Percentiles rank a stretch among this genome's conserved stretches.
Conservation (phyloP, 2,329 filamentous ascomycete genomes). For the Helminthosporium solani region DNA sequence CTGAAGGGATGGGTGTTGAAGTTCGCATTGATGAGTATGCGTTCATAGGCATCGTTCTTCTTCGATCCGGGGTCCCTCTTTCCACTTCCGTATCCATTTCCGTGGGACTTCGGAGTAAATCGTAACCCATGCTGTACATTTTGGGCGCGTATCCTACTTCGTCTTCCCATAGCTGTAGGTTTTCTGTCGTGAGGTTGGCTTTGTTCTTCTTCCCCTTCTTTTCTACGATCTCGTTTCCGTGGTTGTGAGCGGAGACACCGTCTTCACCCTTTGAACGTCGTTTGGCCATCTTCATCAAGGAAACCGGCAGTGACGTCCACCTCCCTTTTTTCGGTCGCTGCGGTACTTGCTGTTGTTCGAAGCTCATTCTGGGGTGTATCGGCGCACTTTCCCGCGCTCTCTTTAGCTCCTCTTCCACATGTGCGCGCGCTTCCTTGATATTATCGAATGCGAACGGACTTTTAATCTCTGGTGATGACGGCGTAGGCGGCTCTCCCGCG, state of each 20-base stretch:
- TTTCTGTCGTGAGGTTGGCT: slow-evolving; percentile 10
- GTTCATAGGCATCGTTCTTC: background rate
- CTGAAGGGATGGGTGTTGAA: background rate
- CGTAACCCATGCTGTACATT: slow-evolving; percentile 9
- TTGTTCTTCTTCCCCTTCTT: slow-evolving; percentile 1
- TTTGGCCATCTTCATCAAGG: slow-evolving; percentile 8
- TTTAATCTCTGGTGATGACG: slow-evolving; percentile 13
- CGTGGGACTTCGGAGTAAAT: slow-evolving; percentile 1
- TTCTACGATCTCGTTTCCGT: background rate
- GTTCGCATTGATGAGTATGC: background rate
- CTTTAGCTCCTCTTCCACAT: slow-evolving; percentile 1
- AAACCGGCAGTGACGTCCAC: slow-evolving; percentile 5
- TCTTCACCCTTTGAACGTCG: slow-evolving; percentile 3
- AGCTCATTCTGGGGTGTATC: background rate
- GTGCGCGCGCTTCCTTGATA: background rate
- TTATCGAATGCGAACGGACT: slow-evolving; percentile 4
- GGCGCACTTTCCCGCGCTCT: background rate
- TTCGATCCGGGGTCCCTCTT: slow-evolving; percentile 1
- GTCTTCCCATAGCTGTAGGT: slow-evolving; percentile 16
- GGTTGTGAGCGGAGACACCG: background rate
- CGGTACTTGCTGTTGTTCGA: background rate
- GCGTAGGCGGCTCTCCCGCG: slow-evolving; percentile 22
- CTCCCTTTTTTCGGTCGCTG: slow-evolving; percentile 2
- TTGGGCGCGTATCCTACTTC: slow-evolving; percentile 13
- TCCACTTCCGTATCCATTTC: slow-evolving; percentile 7